A percentile compares a stretch with the other conserved stretches of the same genome.
These are phyloP conservation scores for Ceratocystis smalleyi DNA, from an alignment of 2,329 filamentous ascomycete species.

Conservation along the genomic window DNA sequence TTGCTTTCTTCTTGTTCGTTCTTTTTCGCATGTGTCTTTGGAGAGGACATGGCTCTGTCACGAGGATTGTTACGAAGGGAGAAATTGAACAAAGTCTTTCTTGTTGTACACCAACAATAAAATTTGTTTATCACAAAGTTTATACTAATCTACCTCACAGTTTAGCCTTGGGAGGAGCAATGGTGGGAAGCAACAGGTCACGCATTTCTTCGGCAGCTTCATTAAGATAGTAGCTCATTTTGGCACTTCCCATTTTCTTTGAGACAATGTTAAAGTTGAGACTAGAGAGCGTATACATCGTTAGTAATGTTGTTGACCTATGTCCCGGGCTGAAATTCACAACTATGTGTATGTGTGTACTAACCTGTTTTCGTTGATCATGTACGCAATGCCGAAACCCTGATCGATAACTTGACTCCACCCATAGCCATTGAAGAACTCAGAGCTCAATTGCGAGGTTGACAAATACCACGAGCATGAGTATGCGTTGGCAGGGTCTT, in stretches of 20 bases:
- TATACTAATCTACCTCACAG: conserved; percentile 38
- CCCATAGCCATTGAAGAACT: conserved; percentile 98
- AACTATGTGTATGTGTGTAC: neutral
- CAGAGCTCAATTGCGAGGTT: conserved; percentile 76
- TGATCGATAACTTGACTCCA: conserved; percentile 97
- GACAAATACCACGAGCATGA: conserved; percentile 79
- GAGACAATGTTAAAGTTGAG: conserved; percentile 97
- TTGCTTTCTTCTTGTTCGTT: too few species aligned
- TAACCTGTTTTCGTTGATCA: conserved; percentile 88
- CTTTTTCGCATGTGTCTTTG: too few species aligned
- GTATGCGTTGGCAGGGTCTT: conserved; percentile 75
- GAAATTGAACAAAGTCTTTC: neutral
- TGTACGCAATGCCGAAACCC: conserved; percentile 95
- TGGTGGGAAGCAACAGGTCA: conserved; percentile 65
- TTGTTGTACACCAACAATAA: neutral
- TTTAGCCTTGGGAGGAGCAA: conserved; percentile 74
- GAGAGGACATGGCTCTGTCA: too few species aligned
- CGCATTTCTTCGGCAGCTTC: conserved; percentile 84
- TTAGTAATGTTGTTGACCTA: neutral
- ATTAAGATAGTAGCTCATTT: conserved; percentile 91
- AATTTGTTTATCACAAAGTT: neutral
- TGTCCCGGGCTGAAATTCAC: neutral
- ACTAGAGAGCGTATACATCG: conserved; percentile 30
- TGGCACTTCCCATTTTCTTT: conserved; percentile 76
- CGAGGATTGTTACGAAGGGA: neutral